Evolutionary conservation across 495 filamentous ascomycete genomes (phyloP).

Genomic region (Trypethelium eluteriae): DNA sequence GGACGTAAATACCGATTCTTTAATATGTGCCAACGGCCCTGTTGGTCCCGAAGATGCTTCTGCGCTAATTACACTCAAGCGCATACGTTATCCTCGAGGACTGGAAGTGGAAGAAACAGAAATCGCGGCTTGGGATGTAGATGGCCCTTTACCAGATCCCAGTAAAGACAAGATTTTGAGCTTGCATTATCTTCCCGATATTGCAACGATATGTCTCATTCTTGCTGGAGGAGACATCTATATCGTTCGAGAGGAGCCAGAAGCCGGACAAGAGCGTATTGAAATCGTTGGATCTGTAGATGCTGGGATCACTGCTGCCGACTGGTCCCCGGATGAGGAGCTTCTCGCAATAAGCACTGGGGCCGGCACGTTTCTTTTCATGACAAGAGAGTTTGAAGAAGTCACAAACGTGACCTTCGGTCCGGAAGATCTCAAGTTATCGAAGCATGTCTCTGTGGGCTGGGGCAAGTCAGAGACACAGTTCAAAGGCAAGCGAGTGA

Average conservation of each 20-base stretch:
- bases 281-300: slow-evolving; percentile 93
- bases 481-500: slow-evolving; percentile 89
- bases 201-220: slow-evolving; percentile 65
- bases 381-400: slow-evolving; percentile 86
- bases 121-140: slow-evolving; percentile 83
- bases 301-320: slow-evolving; percentile 78
- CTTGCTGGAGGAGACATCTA: slow-evolving; percentile 88
- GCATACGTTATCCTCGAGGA: slow-evolving; percentile 19
- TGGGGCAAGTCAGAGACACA: slow-evolving; percentile 99
- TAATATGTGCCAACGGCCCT: slow-evolving; percentile 27
- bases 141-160: slow-evolving; percentile 61
- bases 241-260: slow-evolving; percentile 67
- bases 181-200: slow-evolving; percentile 80
- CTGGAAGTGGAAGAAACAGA: slow-evolving; percentile 16
- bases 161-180: slow-evolving; percentile 61
- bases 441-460: slow-evolving; percentile 93
- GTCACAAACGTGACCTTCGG: slow-evolving; percentile 64
- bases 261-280: slow-evolving; percentile 63
- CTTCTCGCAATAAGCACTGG: slow-evolving; percentile 73
- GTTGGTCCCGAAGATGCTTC: slow-evolving; percentile 30
- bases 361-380: slow-evolving; percentile 74
- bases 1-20: slow-evolving; percentile 29
- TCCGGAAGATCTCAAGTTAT: slow-evolving; percentile 70
- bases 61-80: slow-evolving; percentile 33
- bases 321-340: slow-evolving; percentile 94